A percentile compares a stretch with the other conserved stretches of the same genome.
These are phyloP conservation scores for Candida golubevii DNA, from an alignment of 805 yeast species.

Conservation along the genomic window DNA sequence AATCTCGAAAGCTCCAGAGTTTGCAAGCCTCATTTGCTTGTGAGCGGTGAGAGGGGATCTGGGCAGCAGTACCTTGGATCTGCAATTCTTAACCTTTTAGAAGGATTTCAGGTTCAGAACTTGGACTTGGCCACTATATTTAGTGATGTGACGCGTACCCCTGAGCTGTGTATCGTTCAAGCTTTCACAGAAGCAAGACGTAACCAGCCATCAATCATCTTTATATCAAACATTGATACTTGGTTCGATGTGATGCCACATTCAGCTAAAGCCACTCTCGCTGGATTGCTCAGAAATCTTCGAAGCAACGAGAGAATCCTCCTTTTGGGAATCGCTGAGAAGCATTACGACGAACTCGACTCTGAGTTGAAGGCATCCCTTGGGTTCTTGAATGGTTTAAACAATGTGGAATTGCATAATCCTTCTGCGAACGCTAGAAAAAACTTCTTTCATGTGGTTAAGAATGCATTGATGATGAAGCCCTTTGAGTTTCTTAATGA, in stretches of 20 bases:
- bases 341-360: slow-evolving; percentile 35
- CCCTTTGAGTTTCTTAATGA: slow-evolving; percentile 72
- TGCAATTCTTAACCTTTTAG: slow-evolving; percentile 76
- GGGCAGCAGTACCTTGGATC: slow-evolving; percentile 86
- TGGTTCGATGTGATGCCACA: slow-evolving; percentile 69
- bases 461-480: slow-evolving; percentile 53
- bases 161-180: slow-evolving; percentile 81
- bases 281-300: slow-evolving; percentile 63
- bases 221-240: slow-evolving; percentile 75
- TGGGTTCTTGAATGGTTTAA: slow-evolving; percentile 47
- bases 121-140: slow-evolving; percentile 75
- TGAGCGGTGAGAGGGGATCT: slow-evolving; percentile 70
- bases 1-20: slow-evolving; percentile 55
- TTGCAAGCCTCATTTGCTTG: slow-evolving; percentile 75
- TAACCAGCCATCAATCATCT: slow-evolving; percentile 83
- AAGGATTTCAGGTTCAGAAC: slow-evolving; percentile 85
- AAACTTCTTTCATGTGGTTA: slow-evolving; percentile 52
- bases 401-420: slow-evolving; percentile 39
- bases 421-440: slow-evolving; percentile 48
- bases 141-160: slow-evolving; percentile 73
- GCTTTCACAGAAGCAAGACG: slow-evolving; percentile 82
- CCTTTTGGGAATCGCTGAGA: slow-evolving; percentile 67
- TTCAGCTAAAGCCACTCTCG: slow-evolving; percentile 67
- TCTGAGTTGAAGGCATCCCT: slow-evolving; percentile 51
- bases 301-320: slow-evolving; percentile 70